Percentiles rank a stretch among this genome's conserved stretches.
phyloP scores from a whole-genome alignment of 306 rosid species.

The Rosa persica region DNA sequence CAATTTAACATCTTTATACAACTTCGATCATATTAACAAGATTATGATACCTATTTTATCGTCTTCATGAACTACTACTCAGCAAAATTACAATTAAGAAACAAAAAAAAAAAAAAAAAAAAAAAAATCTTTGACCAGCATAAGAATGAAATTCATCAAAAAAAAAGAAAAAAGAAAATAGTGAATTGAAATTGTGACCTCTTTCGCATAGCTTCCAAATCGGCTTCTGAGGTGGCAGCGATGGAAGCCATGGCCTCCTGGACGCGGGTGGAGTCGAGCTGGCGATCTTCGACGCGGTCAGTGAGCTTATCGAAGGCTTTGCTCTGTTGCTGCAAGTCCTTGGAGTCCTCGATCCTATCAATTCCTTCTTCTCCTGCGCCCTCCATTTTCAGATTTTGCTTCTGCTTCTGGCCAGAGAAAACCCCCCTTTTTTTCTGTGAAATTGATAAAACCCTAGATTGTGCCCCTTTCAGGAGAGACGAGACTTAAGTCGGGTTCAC shows the following conservation, averaged over 20 bases:
- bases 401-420: not conserved
- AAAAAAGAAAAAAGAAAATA: accelerated
- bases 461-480: not conserved
- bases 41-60: not conserved
- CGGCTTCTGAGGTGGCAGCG: slow-evolving; percentile 84
- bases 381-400: slow-evolving; percentile 49
- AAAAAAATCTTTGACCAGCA: too few relatives aligned
- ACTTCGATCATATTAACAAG: not conserved
- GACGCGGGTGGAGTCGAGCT: slow-evolving; percentile 94
- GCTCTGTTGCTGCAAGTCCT: slow-evolving; percentile 91
- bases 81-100: not conserved
- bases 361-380: slow-evolving; percentile 70
- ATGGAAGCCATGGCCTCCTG: slow-evolving; percentile 99
- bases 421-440: not conserved
- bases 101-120: not conserved
- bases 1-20: not conserved
- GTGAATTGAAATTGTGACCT: slow-evolving; percentile 39
- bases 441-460: slow-evolving; percentile 12
- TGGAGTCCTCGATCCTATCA: slow-evolving; percentile 65
- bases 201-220: slow-evolving; percentile 66
- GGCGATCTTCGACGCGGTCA: slow-evolving; percentile 98
- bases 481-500: not conserved
- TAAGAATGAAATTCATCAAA: not conserved
- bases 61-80: not conserved
- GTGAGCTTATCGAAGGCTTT: slow-evolving; percentile 96